These are phyloP conservation scores for Colletotrichum acutatum DNA, from an alignment of 2,329 filamentous ascomycete genomes.

Conservation along the genomic window DNA sequence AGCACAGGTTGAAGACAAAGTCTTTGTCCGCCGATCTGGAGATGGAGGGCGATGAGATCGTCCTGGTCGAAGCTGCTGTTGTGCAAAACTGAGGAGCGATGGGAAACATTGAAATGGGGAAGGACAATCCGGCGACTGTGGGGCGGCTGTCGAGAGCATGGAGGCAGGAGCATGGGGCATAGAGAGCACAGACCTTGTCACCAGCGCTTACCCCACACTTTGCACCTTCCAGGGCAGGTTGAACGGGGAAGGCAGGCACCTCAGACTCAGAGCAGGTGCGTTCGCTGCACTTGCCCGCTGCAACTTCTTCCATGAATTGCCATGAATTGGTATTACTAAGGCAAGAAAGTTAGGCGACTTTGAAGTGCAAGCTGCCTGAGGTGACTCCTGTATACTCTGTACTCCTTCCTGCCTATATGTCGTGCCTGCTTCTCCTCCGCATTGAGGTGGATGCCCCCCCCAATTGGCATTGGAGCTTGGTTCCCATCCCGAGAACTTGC, in stretches of 20 bases:
- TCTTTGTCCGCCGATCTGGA: neutral
- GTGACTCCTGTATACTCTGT: neutral
- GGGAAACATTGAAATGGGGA: constrained; percentile 14
- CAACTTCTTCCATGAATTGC: neutral
- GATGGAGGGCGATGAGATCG: neutral
- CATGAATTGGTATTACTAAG: too few species aligned
- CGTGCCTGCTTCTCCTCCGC: neutral
- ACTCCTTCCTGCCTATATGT: too few species aligned
- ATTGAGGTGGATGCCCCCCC: neutral
- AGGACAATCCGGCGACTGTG: constrained; percentile 26
- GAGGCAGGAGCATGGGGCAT: neutral
- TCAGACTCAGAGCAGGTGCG: constrained; percentile 2
- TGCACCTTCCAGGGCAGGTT: neutral
- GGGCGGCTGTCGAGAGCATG: neutral
- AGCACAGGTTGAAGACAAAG: neutral
- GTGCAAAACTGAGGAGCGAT: constrained; percentile 7
- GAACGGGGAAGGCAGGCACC: neutral
- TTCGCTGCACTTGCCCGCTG: neutral
- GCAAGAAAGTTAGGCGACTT: neutral
- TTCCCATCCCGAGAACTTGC: neutral
- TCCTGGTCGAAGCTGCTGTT: neutral
- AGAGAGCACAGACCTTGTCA: constrained; percentile 11
- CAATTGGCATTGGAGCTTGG: neutral
- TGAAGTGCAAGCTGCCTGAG: neutral
- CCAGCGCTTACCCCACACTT: constrained; percentile 31